phyloP scores from a whole-genome alignment of 306 rosid genomes.

The Trichosanthes cucumerina region DNA sequence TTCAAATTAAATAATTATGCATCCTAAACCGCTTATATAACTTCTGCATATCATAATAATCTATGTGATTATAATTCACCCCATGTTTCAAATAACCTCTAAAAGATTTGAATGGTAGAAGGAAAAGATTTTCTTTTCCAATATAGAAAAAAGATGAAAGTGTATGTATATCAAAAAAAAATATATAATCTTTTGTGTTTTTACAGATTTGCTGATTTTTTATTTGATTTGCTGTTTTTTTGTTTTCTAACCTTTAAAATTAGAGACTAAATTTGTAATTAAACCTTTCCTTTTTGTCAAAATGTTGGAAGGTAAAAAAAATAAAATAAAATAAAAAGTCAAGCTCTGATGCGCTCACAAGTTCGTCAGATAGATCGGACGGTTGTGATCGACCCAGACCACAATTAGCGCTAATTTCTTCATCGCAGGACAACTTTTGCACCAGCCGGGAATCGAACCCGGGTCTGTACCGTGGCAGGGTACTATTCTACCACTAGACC shows the following conservation, averaged over 20 bases:
- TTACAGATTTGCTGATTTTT: background rate
- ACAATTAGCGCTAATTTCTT: fast-evolving
- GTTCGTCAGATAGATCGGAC: background rate
- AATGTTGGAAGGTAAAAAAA: too few relatives aligned
- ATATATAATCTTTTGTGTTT: background rate
- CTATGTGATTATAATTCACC: too few relatives aligned
- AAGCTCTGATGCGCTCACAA: background rate
- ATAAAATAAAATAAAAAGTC: background rate
- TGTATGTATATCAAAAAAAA: background rate
- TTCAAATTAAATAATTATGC: too few relatives aligned
- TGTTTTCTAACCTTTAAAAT: too few relatives aligned
- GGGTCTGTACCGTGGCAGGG: constrained; percentile 65
- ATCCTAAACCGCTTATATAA: too few relatives aligned
- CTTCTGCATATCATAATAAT: too few relatives aligned
- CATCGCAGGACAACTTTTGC: background rate
- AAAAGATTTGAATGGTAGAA: too few relatives aligned
- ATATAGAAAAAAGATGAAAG: background rate
- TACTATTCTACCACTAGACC: constrained; percentile 98
- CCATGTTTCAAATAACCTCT: too few relatives aligned
- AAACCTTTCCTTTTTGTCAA: too few relatives aligned
- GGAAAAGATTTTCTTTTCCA: background rate
- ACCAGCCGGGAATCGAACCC: constrained; percentile 57
- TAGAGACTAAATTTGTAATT: too few relatives aligned
- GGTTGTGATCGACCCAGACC: background rate
- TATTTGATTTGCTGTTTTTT: too few relatives aligned